Conservation (phyloP, 306 rosid genomes). For the Ammopiptanthus mongolicus region DNA sequence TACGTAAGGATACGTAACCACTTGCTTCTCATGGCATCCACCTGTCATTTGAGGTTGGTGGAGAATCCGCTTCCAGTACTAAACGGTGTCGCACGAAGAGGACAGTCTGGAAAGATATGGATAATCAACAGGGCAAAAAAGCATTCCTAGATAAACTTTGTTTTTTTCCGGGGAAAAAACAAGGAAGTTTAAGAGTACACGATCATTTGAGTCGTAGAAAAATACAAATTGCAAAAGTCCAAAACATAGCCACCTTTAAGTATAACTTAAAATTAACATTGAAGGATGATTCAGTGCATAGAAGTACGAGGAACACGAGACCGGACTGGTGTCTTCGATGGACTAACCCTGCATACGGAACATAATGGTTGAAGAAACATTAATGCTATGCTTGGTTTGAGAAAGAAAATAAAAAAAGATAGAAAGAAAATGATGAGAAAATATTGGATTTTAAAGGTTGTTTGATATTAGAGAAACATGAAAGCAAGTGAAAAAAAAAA, state of each 20-base stretch:
- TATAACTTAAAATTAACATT: conserved; percentile 5
- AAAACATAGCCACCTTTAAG: neutral
- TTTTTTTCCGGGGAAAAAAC: neutral
- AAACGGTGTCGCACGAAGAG: neutral
- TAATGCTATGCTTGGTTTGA: too few relatives aligned
- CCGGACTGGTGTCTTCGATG: conserved; percentile 85
- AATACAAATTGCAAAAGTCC: neutral
- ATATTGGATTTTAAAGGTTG: too few relatives aligned
- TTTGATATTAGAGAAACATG: too few relatives aligned
- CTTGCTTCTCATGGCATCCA: neutral
- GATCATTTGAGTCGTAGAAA: neutral
- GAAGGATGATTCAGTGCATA: conserved; percentile 39
- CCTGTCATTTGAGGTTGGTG: neutral
- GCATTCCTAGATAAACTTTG: neutral
- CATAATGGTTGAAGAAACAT: conserved; percentile 2
- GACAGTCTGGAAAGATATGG: neutral
- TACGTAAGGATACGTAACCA: neutral
- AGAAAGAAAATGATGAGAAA: too few relatives aligned
- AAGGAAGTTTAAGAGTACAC: neutral
- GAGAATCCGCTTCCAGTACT: neutral
- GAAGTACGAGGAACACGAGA: conserved; percentile 55
- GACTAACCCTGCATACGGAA: conserved; percentile 68
- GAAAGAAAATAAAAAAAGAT: too few relatives aligned
- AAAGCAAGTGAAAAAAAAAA: too few relatives aligned
- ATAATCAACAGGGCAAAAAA: neutral